A percentile compares a stretch with the other conserved stretches of the same genome.
Conservation (phyloP, 768 basidiomycete genomes). For the Auricularia sp. region DNA sequence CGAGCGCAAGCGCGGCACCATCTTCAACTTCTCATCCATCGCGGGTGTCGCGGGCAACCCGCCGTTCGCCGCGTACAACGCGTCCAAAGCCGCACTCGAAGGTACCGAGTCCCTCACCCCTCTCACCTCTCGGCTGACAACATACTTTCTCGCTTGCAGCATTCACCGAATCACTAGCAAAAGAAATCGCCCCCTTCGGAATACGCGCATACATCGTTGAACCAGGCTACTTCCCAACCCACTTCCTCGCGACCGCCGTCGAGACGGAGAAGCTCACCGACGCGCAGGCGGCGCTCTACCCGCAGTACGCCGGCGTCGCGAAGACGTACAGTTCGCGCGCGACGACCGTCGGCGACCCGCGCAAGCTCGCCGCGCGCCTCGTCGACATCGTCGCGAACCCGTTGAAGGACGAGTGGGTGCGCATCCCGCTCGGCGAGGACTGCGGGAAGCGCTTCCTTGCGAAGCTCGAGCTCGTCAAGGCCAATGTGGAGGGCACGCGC, state of each 20-base stretch:
- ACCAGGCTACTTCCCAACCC: conserved; percentile 5
- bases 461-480: conserved; percentile 12
- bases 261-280: conserved; percentile 1
- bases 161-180: background rate
- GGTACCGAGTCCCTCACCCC: background rate
- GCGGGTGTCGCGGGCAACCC: conserved; percentile 12
- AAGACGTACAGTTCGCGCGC: conserved; percentile 4
- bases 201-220: conserved; percentile 1
- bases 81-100: conserved; percentile 11
- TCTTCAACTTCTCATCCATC: conserved; percentile 20
- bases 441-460: conserved; percentile 12
- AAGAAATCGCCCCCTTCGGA: background rate
- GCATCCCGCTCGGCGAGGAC: conserved; percentile 18
- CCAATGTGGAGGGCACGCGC: conserved; percentile 16
- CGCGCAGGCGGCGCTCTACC: conserved; percentile 13
- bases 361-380: conserved; percentile 14
- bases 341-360: conserved; percentile 16
- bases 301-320: conserved; percentile 12
- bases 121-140: background rate
- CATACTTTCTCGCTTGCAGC: background rate
- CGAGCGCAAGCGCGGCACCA: conserved; percentile 17
- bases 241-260: conserved; percentile 10
- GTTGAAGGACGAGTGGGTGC: conserved; percentile 14
- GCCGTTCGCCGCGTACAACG: conserved; percentile 18
- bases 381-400: conserved; percentile 18